phyloP scores from a whole-genome alignment of 2,329 filamentous ascomycete genomes.

The Fusarium caatingaense region DNA sequence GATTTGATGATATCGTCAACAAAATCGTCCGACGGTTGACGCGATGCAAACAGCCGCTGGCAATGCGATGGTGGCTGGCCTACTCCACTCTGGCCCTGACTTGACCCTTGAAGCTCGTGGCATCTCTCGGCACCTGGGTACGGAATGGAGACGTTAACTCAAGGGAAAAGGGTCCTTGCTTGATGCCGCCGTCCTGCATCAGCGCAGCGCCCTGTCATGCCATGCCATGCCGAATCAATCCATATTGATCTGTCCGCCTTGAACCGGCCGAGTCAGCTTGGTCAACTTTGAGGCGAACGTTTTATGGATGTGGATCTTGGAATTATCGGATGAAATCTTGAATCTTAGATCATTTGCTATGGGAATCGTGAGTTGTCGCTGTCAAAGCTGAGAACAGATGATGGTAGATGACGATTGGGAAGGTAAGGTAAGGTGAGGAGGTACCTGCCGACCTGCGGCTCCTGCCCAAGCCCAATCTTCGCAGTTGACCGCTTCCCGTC shows the following conservation, averaged over 20 bases:
- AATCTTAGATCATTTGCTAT: not conserved
- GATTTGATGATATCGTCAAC: slow-evolving; percentile 29
- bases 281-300: slow-evolving; percentile 35
- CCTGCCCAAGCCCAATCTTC: not conserved
- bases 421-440: not conserved
- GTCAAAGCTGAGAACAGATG: slow-evolving; percentile 10
- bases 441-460: not conserved
- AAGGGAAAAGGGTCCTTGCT: slow-evolving; percentile 31
- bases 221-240: slow-evolving; percentile 2
- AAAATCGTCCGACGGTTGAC: slow-evolving; percentile 44
- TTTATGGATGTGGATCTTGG: slow-evolving; percentile 30
- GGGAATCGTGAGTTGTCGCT: slow-evolving; percentile 3
- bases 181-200: not conserved
- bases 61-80: slow-evolving; percentile 31
- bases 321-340: slow-evolving; percentile 25
- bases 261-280: slow-evolving; percentile 41
- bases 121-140: slow-evolving; percentile 37
- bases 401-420: not conserved
- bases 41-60: slow-evolving; percentile 42
- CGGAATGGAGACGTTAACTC: slow-evolving; percentile 17
- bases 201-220: not conserved
- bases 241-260: slow-evolving; percentile 17
- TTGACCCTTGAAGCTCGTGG: slow-evolving; percentile 38
- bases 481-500: slow-evolving; percentile 25
- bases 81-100: slow-evolving; percentile 36